These are phyloP conservation scores for Kingdonia uniflora DNA, from an alignment of 164 flowering plant species.

Conservation along the genomic window DNA sequence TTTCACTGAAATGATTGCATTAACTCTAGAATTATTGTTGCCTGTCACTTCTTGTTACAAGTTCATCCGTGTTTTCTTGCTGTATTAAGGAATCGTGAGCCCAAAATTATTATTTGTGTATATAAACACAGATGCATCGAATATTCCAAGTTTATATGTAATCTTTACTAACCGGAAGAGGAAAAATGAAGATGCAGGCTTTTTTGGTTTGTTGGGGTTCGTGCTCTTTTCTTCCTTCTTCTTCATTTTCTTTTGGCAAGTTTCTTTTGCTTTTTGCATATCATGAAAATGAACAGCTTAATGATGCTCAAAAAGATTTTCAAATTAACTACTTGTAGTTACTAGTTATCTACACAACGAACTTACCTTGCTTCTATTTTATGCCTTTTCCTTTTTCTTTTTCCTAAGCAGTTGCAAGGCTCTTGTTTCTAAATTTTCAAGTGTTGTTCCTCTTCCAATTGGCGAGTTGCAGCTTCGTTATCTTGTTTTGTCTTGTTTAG, in stretches of 20 bases:
- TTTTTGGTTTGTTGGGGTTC: slow-evolving; percentile 90
- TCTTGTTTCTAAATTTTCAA: slow-evolving; percentile 82
- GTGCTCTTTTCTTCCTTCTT: slow-evolving; percentile 24
- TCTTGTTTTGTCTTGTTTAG: slow-evolving; percentile 62
- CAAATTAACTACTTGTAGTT: too few relatives aligned
- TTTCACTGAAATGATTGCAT: slow-evolving; percentile 67
- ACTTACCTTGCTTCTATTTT: slow-evolving; percentile 62
- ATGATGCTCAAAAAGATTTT: too few relatives aligned
- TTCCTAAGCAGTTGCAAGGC: slow-evolving; percentile 86
- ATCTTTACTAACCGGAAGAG: slow-evolving; percentile 41
- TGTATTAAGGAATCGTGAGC: slow-evolving; percentile 14
- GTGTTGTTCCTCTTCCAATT: slow-evolving; percentile 60
- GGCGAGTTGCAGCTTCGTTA: slow-evolving; percentile 44
- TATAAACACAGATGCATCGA: too few relatives aligned
- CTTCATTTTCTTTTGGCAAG: slow-evolving; percentile 48
- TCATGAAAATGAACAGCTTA: neutral
- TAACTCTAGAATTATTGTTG: slow-evolving; percentile 46
- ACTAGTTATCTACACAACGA: neutral
- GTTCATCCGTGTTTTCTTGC: slow-evolving; percentile 68
- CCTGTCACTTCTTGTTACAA: slow-evolving; percentile 52
- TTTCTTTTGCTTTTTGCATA: slow-evolving; percentile 56
- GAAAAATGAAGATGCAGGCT: slow-evolving; percentile 79
- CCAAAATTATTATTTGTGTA: too few relatives aligned
- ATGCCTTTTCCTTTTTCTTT: slow-evolving; percentile 88
- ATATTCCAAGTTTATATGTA: too few relatives aligned